Evolutionary conservation across 192 early-diverging fungal genomes (phyloP), one percentile per base, ranked within the genome.

Genomic region (Linderina pennispora): DNA sequence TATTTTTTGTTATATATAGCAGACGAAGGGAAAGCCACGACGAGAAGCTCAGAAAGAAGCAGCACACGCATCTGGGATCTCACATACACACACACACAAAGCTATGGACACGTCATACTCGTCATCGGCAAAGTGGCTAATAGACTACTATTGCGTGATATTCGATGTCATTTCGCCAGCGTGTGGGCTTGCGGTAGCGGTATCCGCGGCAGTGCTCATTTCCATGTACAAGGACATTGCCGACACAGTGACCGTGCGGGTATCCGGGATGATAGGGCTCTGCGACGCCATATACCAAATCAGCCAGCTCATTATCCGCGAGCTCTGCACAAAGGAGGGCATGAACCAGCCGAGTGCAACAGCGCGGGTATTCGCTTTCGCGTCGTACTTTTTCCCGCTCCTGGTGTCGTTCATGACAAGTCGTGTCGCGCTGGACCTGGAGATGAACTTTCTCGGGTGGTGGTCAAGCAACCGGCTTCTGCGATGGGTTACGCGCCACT

Each of bases 101-200:
- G n/a, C n/a, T n/a, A n/a, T n/a, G n/a, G n/a, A 31, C 28, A 31
- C 28, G 11, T 31, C 28, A 31, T 11, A 31, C 28, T 31, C 28
- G 6, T 8, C 28, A 31, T 31, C 28, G 5, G 11, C 28, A 31
- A n/a, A 8, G 33, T 68, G 65, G 65, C 53, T 68, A 16, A 50
- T 45, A 9, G 50, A 61, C 45, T 68, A 68, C 49, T 68, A 68
- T 26, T 40, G 57, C 40, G 58, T 47, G 49, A 36, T 61, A 9
- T 48, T 57, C 31, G 65, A 68, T 26, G 65, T 68, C 32, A 42
- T 68, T n/a, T 51, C 58, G 42, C 65, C 65, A 1, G 58, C 65
- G 5, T 68, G 65, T 45, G 65, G 65, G 8, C 49, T 68, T 16
- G 45, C 65, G 9, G 58, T 61, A 7, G 65, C 65, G 4, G 53